A percentile compares a stretch with the other conserved stretches of the same genome.
These are phyloP conservation scores for Pholiota conissans DNA, from an alignment of 768 basidiomycete species.

Conservation along the genomic window DNA sequence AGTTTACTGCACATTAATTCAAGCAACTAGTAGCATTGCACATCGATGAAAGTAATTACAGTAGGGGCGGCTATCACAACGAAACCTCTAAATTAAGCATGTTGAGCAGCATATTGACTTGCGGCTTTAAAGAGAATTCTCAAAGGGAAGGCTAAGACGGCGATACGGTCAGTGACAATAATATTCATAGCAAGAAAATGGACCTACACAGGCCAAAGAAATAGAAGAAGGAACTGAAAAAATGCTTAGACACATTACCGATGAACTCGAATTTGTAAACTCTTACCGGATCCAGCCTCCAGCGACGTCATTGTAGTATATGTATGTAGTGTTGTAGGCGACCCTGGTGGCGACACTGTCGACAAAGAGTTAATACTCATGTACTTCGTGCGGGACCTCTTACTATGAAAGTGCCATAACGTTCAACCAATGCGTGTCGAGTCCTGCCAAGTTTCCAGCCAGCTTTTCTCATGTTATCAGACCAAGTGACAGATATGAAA, in stretches of 20 bases:
- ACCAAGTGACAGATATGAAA: background rate
- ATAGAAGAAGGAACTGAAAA: conserved; percentile 14
- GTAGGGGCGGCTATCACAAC: too few relatives aligned
- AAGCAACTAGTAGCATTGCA: too few relatives aligned
- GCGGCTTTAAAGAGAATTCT: conserved; percentile 23
- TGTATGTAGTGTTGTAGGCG: conserved; percentile 24
- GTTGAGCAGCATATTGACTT: conserved; percentile 1
- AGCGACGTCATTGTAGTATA: conserved; percentile 18
- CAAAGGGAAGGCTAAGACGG: conserved; percentile 19
- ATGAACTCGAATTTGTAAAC: background rate
- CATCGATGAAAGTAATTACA: too few relatives aligned
- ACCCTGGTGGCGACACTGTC: conserved; percentile 20
- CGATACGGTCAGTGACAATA: background rate
- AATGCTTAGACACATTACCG: background rate
- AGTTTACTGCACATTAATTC: too few relatives aligned
- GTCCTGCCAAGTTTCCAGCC: conserved; percentile 29
- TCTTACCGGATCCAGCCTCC: conserved; percentile 23
- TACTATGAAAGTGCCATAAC: conserved; percentile 30
- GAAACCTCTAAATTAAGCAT: too few relatives aligned
- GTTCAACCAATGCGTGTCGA: conserved; percentile 31
- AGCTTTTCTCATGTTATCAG: conserved; percentile 20
- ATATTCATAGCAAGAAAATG: background rate
- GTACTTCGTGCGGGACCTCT: too few relatives aligned
- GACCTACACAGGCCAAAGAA: conserved; percentile 23
- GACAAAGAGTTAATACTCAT: background rate